Percentiles rank a stretch among this genome's conserved stretches.
Conservation (phyloP, 208 protist species). For the Plasmodiophora brassicae region DNA sequence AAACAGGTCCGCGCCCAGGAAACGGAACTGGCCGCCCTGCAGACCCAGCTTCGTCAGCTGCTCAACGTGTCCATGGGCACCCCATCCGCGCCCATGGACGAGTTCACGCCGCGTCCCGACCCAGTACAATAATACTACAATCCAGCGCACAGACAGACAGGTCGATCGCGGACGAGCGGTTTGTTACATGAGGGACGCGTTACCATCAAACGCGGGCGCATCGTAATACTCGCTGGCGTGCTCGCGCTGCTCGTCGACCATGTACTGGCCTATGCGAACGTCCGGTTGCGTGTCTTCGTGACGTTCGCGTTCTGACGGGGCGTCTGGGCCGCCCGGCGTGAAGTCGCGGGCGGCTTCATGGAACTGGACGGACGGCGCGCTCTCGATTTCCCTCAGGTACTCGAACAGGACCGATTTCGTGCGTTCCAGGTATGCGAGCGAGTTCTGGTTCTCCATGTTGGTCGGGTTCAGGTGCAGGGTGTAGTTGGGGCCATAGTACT, state of each 20-base stretch:
- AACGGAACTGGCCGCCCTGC: background rate
- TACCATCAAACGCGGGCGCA: background rate
- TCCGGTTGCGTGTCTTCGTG: background rate
- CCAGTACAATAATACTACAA: no score
- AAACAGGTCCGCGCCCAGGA: background rate
- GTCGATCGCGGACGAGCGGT: no score
- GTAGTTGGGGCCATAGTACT: conserved; percentile 70
- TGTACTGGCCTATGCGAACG: background rate
- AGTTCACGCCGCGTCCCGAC: background rate
- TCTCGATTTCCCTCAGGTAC: background rate
- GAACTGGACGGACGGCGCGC: conserved; percentile 39
- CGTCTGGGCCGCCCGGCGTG: background rate
- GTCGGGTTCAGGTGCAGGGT: conserved; percentile 57
- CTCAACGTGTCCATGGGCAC: background rate
- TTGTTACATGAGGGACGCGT: background rate
- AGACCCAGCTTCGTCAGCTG: background rate
- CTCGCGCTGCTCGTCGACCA: background rate
- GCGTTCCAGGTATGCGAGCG: background rate
- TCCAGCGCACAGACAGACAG: no score
- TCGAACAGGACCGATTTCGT: background rate
- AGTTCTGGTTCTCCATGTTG: conserved; percentile 64
- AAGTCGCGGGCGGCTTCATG: background rate
- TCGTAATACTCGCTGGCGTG: background rate
- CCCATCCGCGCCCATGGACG: background rate
- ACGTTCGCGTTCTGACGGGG: background rate